Base-by-base conservation (phyloP, 2,329 filamentous ascomycete genomes). In the Colletotrichum caudatum region DNA sequence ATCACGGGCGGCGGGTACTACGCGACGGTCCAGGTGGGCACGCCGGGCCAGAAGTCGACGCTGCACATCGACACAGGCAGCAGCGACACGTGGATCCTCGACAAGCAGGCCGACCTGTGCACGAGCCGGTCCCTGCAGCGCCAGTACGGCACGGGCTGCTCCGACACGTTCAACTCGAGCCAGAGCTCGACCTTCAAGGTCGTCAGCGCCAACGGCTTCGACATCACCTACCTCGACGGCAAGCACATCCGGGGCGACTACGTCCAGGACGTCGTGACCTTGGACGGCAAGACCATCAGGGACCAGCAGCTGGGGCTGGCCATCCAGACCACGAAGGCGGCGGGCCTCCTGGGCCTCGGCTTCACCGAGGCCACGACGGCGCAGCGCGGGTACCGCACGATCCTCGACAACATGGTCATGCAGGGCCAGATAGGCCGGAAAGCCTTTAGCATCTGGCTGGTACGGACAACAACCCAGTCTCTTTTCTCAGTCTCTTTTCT, bases 391-490 rank as follows among this genome's bases (percentile, higher is more conserved):
- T 89, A 89, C 76, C 82, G 84, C 18, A 89, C 93, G 77, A 83
- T 95, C 41, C 84, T 94, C 23, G 86, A 90, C 78, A 84, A 89
- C 74, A 85, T 96, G 78, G 85, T 89, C 29, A 78, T 87, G 35
- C 86, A 93, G 76, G 88, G 87, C 53, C 78, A 88, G 62, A 93
- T 93, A 77, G 84, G 86, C 65, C 85, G 84, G 37, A 88, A 89
- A 75, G 90, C 90, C 5, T 94, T 92, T 81, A 93, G 91, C 73
- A 81, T 94, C 35, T 94, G 91, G 83, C 83, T 89, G 68, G 83
- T 85, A 76, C 33, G 79, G 18, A 41, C 14, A 44, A 44, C 41
- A 44, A 18, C 5, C 16, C 41, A 29, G 14, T 46, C 44, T 44
- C 20, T 7, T 53, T 26, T 29, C 16, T 1, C 16, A 1, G 1